Evolutionary conservation across 2,329 filamentous ascomycete species (phyloP).

Genomic region (Alternaria arborescens): DNA sequence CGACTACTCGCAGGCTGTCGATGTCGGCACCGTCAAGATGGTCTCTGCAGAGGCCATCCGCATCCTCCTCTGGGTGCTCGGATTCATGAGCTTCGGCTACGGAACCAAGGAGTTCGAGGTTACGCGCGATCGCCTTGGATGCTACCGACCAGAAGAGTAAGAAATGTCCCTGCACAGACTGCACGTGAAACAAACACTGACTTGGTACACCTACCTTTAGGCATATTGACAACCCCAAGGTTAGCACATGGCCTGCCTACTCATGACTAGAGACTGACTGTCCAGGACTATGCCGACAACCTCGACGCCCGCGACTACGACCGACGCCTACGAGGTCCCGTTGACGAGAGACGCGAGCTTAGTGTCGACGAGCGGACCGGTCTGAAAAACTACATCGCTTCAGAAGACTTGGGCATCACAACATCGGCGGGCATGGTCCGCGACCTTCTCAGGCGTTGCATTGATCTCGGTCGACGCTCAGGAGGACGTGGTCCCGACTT

Average conservation of each 20-base stretch:
- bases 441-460: conserved; percentile 74
- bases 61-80: conserved; percentile 85
- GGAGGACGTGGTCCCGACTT: conserved; percentile 77
- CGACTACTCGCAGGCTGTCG: conserved; percentile 93
- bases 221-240: conserved; percentile 78
- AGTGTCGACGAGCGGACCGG: conserved; percentile 72
- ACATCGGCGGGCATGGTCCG: conserved; percentile 82
- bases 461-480: conserved; percentile 82
- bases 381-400: conserved; percentile 94
- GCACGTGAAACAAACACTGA: no score
- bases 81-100: conserved; percentile 88
- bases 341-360: conserved; percentile 81
- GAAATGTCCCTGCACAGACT: no score
- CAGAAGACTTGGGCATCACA: conserved; percentile 78
- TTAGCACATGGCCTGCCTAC: conserved; percentile 14
- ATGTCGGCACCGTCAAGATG: conserved; percentile 89
- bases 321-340: conserved; percentile 77
- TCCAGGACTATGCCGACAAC: conserved; percentile 82
- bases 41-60: conserved; percentile 92
- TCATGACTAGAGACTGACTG: conserved; percentile 10
- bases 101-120: conserved; percentile 87
- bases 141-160: conserved; percentile 71
- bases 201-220: no score
- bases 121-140: conserved; percentile 78
- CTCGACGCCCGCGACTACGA: conserved; percentile 85